Percentiles rank a stretch among this genome's conserved stretches.
Conservation (phyloP, 2,329 filamentous ascomycete species). For the Coleophoma crateriformis region DNA sequence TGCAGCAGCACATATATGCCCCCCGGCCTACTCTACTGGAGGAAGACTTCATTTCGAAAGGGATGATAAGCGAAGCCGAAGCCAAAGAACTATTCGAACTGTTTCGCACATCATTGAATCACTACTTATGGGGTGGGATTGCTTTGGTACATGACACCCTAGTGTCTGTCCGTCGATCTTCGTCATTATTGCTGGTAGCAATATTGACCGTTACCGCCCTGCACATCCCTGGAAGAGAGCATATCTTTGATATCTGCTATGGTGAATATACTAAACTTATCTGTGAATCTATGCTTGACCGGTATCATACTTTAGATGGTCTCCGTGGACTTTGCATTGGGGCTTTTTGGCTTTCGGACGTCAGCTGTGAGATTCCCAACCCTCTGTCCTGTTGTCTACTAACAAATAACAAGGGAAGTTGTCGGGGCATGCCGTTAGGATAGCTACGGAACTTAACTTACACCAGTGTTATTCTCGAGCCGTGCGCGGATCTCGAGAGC, state of each 20-base stretch:
- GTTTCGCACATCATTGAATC: constrained; percentile 42
- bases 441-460: constrained; percentile 51
- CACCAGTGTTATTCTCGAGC: constrained; percentile 47
- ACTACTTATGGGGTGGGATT: constrained; percentile 46
- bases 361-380: constrained; percentile 24
- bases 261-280: constrained; percentile 51
- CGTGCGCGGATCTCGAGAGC: constrained; percentile 38
- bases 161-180: constrained; percentile 46
- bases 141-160: constrained; percentile 43
- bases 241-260: constrained; percentile 49
- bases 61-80: constrained; percentile 37
- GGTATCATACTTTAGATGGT: constrained; percentile 51
- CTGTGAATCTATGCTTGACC: constrained; percentile 50
- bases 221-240: constrained; percentile 48
- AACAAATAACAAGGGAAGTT: constrained; percentile 48
- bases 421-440: constrained; percentile 51
- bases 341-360: constrained; percentile 57
- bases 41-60: constrained; percentile 44
- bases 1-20: constrained; percentile 28
- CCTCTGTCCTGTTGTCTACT: constrained; percentile 5
- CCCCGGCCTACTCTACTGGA: constrained; percentile 25
- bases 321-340: constrained; percentile 55
- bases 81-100: constrained; percentile 41
- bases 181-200: constrained; percentile 48
- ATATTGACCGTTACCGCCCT: constrained; percentile 54